Percentiles rank a stretch among this genome's conserved stretches.
Evolutionary conservation across 2,329 filamentous ascomycete genomes (phyloP).

Genomic region (Cordyceps tenuipes): DNA sequence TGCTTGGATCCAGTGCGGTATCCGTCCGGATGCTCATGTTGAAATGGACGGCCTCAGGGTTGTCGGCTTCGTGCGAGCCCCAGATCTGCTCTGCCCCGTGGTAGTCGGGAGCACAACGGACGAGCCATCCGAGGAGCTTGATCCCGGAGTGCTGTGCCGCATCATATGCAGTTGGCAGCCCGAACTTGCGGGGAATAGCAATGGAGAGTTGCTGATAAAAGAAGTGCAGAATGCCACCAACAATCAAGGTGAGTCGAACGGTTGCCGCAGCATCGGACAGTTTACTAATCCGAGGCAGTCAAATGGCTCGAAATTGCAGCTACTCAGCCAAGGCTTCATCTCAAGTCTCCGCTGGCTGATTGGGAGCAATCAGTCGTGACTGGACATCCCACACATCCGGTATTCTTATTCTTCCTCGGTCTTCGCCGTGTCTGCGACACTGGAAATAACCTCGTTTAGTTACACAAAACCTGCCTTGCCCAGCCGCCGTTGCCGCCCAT

Average conservation of each 20-base stretch:
- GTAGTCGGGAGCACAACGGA: not conserved
- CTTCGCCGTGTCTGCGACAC: not conserved
- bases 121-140: not conserved
- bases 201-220: not conserved
- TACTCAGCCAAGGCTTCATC: not conserved
- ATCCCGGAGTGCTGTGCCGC: not conserved
- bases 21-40: not conserved
- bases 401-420: not conserved
- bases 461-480: not conserved
- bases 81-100: not conserved
- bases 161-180: not conserved
- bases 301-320: not conserved
- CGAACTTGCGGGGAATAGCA: not conserved
- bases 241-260: not conserved
- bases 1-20: not conserved
- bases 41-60: not conserved
- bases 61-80: not conserved
- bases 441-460: not conserved
- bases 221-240: not conserved
- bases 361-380: slow-evolving; percentile 1
- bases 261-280: not conserved
- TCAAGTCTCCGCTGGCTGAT: not conserved
- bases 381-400: not conserved
- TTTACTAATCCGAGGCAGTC: not conserved
- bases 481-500: not conserved